Conservation (phyloP, 108 stramenopile genomes). For the Epithemia pelagica region DNA sequence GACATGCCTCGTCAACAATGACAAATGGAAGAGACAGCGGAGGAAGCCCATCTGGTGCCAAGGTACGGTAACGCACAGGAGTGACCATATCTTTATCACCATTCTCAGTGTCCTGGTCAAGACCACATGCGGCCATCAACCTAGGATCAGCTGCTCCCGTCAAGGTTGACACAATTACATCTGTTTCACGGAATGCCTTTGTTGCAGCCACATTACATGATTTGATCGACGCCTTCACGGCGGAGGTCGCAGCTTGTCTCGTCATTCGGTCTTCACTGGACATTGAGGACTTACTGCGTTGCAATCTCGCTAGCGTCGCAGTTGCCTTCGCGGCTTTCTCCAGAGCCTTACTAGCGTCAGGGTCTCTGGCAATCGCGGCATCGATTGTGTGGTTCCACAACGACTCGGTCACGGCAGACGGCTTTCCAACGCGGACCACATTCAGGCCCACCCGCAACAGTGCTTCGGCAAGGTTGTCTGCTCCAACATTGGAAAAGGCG, state of each 20-base stretch:
- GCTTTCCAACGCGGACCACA: slow-evolving; percentile 82
- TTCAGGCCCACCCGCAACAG: slow-evolving; percentile 61
- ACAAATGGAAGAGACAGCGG: slow-evolving; percentile 78
- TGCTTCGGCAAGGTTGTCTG: slow-evolving; percentile 78
- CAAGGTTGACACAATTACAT: slow-evolving; percentile 94
- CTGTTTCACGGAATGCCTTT: slow-evolving; percentile 88
- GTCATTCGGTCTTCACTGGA: slow-evolving; percentile 42
- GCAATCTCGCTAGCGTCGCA: slow-evolving; percentile 39
- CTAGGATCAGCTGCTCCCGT: slow-evolving; percentile 94
- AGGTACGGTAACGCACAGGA: not conserved
- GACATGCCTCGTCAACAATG: slow-evolving; percentile 89
- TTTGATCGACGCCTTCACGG: slow-evolving; percentile 70
- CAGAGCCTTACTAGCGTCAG: slow-evolving; percentile 64
- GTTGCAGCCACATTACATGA: slow-evolving; percentile 76
- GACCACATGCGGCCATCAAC: slow-evolving; percentile 84
- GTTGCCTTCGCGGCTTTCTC: slow-evolving; percentile 55
- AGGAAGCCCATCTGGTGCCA: slow-evolving; percentile 70
- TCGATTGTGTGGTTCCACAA: slow-evolving; percentile 75
- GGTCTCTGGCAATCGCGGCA: slow-evolving; percentile 66
- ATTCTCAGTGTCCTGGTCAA: slow-evolving; percentile 32
- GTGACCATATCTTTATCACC: not conserved
- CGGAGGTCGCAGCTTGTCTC: slow-evolving; percentile 69
- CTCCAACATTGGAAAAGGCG: slow-evolving; percentile 83
- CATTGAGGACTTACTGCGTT: slow-evolving; percentile 23
- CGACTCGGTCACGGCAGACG: slow-evolving; percentile 62